Evolutionary conservation across 1,284 basidiomycete genomes (phyloP).

Genomic region (Erythrobasidium hasegawianum): DNA sequence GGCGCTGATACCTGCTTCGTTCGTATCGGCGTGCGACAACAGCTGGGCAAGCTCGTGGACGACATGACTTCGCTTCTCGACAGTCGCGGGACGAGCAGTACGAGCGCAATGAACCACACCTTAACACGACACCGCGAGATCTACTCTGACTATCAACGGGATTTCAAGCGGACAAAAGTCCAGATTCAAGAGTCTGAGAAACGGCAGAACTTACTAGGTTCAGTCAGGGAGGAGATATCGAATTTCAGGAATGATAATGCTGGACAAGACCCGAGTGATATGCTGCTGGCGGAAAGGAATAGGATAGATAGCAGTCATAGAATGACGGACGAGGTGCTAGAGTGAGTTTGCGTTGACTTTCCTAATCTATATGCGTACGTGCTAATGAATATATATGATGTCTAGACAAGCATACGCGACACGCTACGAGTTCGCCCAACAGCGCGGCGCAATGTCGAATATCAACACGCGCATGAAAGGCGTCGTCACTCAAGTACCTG

Average conservation of each 20-base stretch:
- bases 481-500: constrained; percentile 81
- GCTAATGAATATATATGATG: constrained; percentile 13
- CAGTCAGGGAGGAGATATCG: constrained; percentile 95
- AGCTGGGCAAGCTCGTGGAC: constrained; percentile 81
- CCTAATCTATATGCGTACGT: too few relatives aligned
- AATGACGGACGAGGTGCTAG: constrained; percentile 89
- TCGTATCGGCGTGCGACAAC: constrained; percentile 34
- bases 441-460: constrained; percentile 67
- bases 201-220: constrained; percentile 77
- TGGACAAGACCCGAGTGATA: constrained; percentile 75
- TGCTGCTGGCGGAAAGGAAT: constrained; percentile 78
- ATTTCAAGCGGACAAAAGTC: constrained; percentile 78
- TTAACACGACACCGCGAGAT: constrained; percentile 87
- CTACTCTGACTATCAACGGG: constrained; percentile 78
- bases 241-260: constrained; percentile 47
- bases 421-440: constrained; percentile 84
- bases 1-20: too few relatives aligned
- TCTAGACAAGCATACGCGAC: constrained; percentile 96
- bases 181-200: constrained; percentile 77
- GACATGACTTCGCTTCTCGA: constrained; percentile 65
- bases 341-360: too few relatives aligned
- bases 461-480: constrained; percentile 79
- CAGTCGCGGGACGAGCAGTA: constrained; percentile 68
- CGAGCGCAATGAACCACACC: constrained; percentile 78
- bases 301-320: constrained; percentile 86